Base-by-base conservation (phyloP, 257 asterid genomes). In the Misopates orontium region DNA sequence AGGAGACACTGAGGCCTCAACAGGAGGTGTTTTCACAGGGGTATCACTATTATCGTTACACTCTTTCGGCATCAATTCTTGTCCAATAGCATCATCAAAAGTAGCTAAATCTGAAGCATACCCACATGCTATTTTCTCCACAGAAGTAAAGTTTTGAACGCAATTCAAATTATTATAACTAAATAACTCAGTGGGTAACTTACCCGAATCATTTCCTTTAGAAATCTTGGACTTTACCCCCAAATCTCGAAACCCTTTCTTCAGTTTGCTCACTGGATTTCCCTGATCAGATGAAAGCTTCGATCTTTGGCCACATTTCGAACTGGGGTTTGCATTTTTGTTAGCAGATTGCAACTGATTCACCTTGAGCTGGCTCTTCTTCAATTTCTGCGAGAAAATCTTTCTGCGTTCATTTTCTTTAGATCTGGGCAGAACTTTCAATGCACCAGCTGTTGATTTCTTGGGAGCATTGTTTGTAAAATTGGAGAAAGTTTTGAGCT, bases 1-100 rank as follows among this genome's bases (percentile, higher is more conserved):
- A 63, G 98, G 97, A 59, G 98, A 92, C 16, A 83, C 71, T 9
- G 97, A 92, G 32, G 90, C 84, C 79, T 85, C 95, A 62, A 90
- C 68, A 14, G 98, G 97, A 52, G 98, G 97, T 39, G 95, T 89
- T 71, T 77, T 82, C 65, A 66, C 79, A 71, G 78, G 56, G 50
- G 75, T 69, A 22, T 65, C 73, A 4, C 62, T 64, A 21, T 36
- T 62, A 69, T 19, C 20, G 68, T 56, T 48, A 25, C 12, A 61
- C 36, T 36, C 23, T 56, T 52, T 68, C 31, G 56, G 45, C 58
- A 60, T 52, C 60, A 76, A 62, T 51, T 78, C 70, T 20, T 68
- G 73, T 6, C 62, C 66, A 22, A 42, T 61, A 66, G 19, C 41
- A n/a, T 40, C 47, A 66, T 73, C 53, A 54, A 50, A 28, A 28